Conservation (phyloP, 371 early-diverging fungal genomes). For the Rhizopus sp. region DNA sequence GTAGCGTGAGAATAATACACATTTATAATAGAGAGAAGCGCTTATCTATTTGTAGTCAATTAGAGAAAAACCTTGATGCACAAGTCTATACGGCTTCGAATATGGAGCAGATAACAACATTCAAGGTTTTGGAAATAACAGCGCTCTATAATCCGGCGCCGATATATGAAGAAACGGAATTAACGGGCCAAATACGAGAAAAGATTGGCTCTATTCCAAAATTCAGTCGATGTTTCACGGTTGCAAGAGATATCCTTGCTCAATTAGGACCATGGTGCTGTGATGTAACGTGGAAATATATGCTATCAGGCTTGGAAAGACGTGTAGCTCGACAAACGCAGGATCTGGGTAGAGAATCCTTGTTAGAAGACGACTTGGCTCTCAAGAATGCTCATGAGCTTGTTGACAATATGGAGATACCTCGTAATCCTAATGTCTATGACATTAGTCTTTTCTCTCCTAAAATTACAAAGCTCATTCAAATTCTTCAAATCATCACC, state of each 20-base stretch:
- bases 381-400: constrained; percentile 27
- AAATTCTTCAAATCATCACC: constrained; percentile 46
- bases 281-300: constrained; percentile 53
- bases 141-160: constrained; percentile 51
- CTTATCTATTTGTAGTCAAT: constrained; percentile 35
- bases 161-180: constrained; percentile 35
- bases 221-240: constrained; percentile 38
- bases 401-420: constrained; percentile 21
- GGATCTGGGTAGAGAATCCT: constrained; percentile 18
- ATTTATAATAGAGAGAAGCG: background rate
- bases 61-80: constrained; percentile 71
- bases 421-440: constrained; percentile 31
- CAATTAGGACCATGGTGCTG: constrained; percentile 73
- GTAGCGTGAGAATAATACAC: constrained; percentile 35
- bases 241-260: constrained; percentile 33
- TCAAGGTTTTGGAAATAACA: constrained; percentile 52
- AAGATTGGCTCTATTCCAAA: constrained; percentile 38
- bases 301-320: constrained; percentile 38
- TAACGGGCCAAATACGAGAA: constrained; percentile 43
- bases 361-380: constrained; percentile 33
- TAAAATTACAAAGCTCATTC: constrained; percentile 62
- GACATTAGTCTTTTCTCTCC: constrained; percentile 49
- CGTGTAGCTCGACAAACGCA: constrained; percentile 19
- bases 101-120: constrained; percentile 27
- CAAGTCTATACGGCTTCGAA: constrained; percentile 65